Evolutionary conservation across 1,139 yeast genomes (phyloP).

Genomic region (Taphrina deformans): DNA sequence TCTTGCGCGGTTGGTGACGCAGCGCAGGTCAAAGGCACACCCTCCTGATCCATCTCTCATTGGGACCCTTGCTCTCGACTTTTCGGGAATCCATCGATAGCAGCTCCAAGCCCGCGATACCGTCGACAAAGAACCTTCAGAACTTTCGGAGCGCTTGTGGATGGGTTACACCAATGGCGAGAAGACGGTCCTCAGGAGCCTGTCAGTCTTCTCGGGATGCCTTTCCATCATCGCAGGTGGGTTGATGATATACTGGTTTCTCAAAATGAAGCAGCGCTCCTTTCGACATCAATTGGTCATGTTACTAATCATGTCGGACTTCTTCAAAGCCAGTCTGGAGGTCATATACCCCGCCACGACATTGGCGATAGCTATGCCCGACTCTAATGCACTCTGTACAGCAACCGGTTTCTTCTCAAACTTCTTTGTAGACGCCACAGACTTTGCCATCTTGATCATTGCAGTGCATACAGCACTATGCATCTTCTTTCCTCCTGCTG

Average conservation of each 20-base stretch:
- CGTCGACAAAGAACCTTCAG: no score
- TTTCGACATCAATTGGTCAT: slow-evolving; percentile 41
- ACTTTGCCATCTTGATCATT: slow-evolving; percentile 75
- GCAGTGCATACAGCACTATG: slow-evolving; percentile 80
- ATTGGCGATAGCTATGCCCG: slow-evolving; percentile 54
- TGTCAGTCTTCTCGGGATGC: background rate
- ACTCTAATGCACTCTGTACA: slow-evolving; percentile 58
- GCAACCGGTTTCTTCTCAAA: slow-evolving; percentile 85
- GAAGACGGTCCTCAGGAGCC: background rate
- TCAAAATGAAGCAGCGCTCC: slow-evolving; percentile 2
- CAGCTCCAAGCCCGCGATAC: no score
- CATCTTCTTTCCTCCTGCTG: slow-evolving; percentile 61
- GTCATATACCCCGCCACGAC: slow-evolving; percentile 70
- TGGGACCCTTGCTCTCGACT: no score
- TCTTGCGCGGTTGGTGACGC: no score
- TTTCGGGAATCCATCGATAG: no score
- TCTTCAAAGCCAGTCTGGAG: slow-evolving; percentile 69
- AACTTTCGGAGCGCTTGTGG: no score
- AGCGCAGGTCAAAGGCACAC: no score
- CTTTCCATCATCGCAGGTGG: slow-evolving; percentile 13
- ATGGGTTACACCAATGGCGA: background rate
- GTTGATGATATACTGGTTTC: slow-evolving; percentile 18
- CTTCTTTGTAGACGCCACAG: slow-evolving; percentile 81
- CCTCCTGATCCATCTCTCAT: no score
- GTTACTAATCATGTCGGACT: slow-evolving; percentile 67